Base-by-base conservation (phyloP, 2,329 filamentous ascomycete species). In the Cercospora sesami region DNA sequence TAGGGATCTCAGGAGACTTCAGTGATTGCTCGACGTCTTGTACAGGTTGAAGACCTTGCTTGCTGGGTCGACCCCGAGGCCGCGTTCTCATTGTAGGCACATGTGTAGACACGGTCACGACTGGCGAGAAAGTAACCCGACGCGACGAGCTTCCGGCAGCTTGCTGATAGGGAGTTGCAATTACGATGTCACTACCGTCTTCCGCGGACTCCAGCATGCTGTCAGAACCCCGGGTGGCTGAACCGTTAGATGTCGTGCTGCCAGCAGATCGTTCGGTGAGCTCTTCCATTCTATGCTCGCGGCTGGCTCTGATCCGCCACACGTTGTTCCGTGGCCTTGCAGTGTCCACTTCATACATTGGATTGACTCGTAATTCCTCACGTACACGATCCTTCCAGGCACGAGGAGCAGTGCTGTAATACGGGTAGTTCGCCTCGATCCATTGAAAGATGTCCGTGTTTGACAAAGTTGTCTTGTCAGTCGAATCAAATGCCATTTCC, bases 61-160 rank as follows among this genome's bases (percentile, higher is more conserved):
- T 60, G 28, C 23, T 51, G 10, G 21, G 39, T 48, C 39, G 33
- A 4, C 16, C 45, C 16, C 64, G 26, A 39, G 48, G 28, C 57
- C 30, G 60, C 2, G 12, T 18, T 31, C 12, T 51, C 48, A 16
- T 33, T 18, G 61, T 21, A 16, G 48, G 45, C 45, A 53, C 33
- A 21, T 63, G 59, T 7, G 63, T 68, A 5, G 63, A 59, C 12
- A 68, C 63, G 8, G 60, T 63, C 10, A 68, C 67, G 9, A 65
- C 16, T 7, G 67, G 67, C 6, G 64, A 66, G 33, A 68, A 68
- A 1, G 67, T 66, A 55, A 68, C 67, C 33, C 61, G 67, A 30
- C 67, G 67, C 48, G 59, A 59, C n/a, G 28, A 51, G 30, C 59
- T 51, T 59, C 28, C 28, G 12, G 21, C 42, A 33, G 36, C 18